These are phyloP conservation scores for Phytophthora cryptogea DNA, from an alignment of 352 stramenopile species.

Conservation along the genomic window DNA sequence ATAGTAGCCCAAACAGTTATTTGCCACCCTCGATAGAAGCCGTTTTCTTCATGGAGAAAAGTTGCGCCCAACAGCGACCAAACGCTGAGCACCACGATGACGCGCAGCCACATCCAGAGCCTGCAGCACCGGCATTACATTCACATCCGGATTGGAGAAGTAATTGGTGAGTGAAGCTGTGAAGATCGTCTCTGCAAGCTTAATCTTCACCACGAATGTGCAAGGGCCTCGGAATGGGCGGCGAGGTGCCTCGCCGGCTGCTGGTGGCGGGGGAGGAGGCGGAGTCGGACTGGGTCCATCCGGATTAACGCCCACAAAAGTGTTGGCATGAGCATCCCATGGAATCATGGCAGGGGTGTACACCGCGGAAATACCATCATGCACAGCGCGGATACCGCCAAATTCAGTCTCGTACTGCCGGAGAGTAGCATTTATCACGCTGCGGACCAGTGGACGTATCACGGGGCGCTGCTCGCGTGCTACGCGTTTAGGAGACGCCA, in stretches of 20 bases:
- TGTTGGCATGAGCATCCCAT: constrained; percentile 49
- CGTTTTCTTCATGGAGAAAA: constrained; percentile 76
- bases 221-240: constrained; percentile 41
- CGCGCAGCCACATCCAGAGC: constrained; percentile 75
- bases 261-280: constrained; percentile 18
- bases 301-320: constrained; percentile 58
- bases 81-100: constrained; percentile 55
- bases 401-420: constrained; percentile 59
- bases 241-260: constrained; percentile 26
- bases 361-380: constrained; percentile 67
- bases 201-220: constrained; percentile 76
- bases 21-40: constrained; percentile 61
- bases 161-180: constrained; percentile 53
- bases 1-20: constrained; percentile 75
- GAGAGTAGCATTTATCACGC: constrained; percentile 64
- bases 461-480: constrained; percentile 26
- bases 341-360: constrained; percentile 57
- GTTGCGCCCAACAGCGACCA: constrained; percentile 70
- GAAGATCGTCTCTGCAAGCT: constrained; percentile 61
- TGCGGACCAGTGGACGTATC: constrained; percentile 54
- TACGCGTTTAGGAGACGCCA: constrained; percentile 23
- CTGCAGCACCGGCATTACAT: constrained; percentile 66
- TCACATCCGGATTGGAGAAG: constrained; percentile 57
- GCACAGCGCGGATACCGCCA: constrained; percentile 55
- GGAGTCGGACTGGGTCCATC: constrained; percentile 34